phyloP scores from a whole-genome alignment of 1,139 yeast species.

The Eremothecium cymbalariae region DNA sequence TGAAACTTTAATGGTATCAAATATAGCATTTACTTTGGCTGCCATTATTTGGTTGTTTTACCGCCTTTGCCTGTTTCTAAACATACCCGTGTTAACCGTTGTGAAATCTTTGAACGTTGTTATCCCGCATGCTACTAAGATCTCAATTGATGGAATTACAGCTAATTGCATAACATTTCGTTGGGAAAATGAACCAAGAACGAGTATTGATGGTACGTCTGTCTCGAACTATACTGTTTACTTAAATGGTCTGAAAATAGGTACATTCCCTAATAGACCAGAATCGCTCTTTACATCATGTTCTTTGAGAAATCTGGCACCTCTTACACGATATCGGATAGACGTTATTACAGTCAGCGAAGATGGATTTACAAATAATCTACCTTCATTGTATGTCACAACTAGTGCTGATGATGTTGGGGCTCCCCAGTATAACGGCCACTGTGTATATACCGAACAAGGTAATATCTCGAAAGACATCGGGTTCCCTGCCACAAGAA shows the following conservation, averaged over 20 bases:
- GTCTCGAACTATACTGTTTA: conserved; percentile 26
- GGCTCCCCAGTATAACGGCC: too few species aligned
- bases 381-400: conserved; percentile 39
- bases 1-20: too few species aligned
- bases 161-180: conserved; percentile 43
- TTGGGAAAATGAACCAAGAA: conserved; percentile 41
- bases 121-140: conserved; percentile 49
- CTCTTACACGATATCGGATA: conserved; percentile 45
- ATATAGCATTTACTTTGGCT: conserved; percentile 9
- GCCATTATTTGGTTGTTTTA: conserved; percentile 26
- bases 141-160: conserved; percentile 49
- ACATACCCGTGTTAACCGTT: conserved; percentile 43
- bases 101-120: conserved; percentile 45
- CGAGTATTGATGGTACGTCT: conserved; percentile 4
- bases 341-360: conserved; percentile 48
- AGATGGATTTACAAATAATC: conserved; percentile 40
- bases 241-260: conserved; percentile 26
- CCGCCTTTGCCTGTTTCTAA: conserved; percentile 24
- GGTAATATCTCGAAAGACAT: too few species aligned
- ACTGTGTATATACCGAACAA: too few species aligned
- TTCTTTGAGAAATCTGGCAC: conserved; percentile 38
- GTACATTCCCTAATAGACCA: conserved; percentile 26
- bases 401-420: conserved; percentile 31
- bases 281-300: conserved; percentile 33
- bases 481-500: too few species aligned